A percentile compares a stretch with the other conserved stretches of the same genome.
These are phyloP conservation scores for Phyllostachys edulis DNA, from an alignment of 176 grass and related monocot genomes.

Conservation along the genomic window DNA sequence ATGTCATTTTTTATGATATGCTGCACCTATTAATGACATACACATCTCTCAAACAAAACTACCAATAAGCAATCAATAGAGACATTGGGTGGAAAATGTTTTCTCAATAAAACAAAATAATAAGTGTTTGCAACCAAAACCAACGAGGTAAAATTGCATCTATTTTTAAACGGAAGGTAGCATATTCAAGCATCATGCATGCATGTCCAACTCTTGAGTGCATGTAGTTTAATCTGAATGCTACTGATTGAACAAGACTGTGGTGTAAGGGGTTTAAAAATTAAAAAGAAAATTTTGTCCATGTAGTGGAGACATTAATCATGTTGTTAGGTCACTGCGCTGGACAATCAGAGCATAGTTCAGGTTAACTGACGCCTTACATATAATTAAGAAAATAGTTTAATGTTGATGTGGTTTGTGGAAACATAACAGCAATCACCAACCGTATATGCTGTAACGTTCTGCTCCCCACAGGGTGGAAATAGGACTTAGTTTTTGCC, in stretches of 20 bases:
- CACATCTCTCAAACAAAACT: background rate
- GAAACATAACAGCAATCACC: constrained; percentile 42
- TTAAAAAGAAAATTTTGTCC: background rate
- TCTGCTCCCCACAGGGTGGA: constrained; percentile 53
- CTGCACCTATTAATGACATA: background rate
- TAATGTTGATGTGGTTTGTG: constrained; percentile 38
- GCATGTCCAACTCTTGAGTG: background rate
- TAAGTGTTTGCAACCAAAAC: background rate
- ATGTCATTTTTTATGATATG: background rate
- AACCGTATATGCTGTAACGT: background rate
- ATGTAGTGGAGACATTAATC: constrained; percentile 19
- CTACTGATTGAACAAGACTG: background rate
- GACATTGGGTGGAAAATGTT: background rate
- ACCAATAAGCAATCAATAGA: background rate
- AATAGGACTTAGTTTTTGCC: constrained; percentile 2
- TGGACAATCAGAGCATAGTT: background rate
- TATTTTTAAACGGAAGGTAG: too few species aligned
- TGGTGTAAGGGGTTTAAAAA: background rate
- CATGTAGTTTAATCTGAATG: background rate
- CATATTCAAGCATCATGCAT: background rate
- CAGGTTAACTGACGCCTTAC: constrained; percentile 2
- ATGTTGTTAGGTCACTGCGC: background rate
- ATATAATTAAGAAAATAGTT: background rate
- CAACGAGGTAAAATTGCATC: background rate
- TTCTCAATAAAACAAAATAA: background rate